Conservation (phyloP, 1,284 basidiomycete species). For the Ceratobasidium sp. region DNA sequence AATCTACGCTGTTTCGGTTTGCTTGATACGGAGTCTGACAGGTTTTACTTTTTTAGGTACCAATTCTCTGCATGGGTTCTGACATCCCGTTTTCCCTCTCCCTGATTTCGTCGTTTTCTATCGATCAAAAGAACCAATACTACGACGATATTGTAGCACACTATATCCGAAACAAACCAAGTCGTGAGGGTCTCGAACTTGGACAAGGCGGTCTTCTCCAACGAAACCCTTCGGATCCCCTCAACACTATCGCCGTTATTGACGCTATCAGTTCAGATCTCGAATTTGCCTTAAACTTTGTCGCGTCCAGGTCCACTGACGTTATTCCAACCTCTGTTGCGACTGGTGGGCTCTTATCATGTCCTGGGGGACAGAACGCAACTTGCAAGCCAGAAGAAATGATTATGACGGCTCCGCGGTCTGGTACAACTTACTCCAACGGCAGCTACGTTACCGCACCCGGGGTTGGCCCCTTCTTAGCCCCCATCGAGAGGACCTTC, state of each 20-base stretch:
- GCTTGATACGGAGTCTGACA: not conserved
- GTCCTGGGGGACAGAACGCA: slow-evolving; percentile 5
- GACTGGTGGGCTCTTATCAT: not conserved
- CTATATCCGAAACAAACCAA: not conserved
- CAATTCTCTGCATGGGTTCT: not conserved
- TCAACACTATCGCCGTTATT: slow-evolving; percentile 8
- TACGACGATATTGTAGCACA: slow-evolving; percentile 10
- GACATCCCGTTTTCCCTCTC: slow-evolving; percentile 18
- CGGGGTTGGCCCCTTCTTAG: not conserved
- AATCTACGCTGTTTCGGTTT: not conserved
- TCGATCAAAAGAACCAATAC: not conserved
- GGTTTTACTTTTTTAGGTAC: not conserved
- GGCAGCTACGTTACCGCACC: not conserved
- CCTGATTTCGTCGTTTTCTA: not conserved
- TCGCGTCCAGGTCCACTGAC: not conserved
- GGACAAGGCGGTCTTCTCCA: not conserved
- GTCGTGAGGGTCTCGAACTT: not conserved
- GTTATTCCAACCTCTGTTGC: not conserved
- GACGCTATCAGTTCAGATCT: slow-evolving; percentile 9
- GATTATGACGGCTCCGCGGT: not conserved
- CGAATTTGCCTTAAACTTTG: not conserved
- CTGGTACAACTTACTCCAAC: not conserved
- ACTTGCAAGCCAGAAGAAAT: slow-evolving; percentile 10
- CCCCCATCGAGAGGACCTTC: not conserved
- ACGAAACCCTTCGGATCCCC: not conserved